Evolutionary conservation across 257 asterid genomes (phyloP).

Genomic region (Scutellaria minor): DNA sequence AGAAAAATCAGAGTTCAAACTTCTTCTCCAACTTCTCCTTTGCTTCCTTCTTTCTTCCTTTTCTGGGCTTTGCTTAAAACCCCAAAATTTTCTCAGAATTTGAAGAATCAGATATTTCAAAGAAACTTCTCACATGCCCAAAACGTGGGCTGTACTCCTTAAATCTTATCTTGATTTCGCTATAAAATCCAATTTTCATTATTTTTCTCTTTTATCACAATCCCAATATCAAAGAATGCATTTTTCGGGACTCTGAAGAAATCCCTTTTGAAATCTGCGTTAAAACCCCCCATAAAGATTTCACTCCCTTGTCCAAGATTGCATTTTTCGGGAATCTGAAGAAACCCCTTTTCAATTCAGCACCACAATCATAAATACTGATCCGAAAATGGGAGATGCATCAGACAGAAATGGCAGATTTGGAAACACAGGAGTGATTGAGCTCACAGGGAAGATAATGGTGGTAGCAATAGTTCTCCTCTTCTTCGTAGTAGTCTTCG

Average conservation of each 20-base stretch:
- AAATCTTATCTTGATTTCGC: slow-evolving; percentile 16
- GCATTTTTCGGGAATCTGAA: not conserved
- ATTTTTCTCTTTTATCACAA: not conserved
- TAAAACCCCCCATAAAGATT: not conserved
- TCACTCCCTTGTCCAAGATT: slow-evolving; percentile 15
- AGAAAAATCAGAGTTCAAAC: slow-evolving; percentile 27
- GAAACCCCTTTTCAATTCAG: slow-evolving; percentile 24
- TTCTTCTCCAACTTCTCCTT: slow-evolving; percentile 35
- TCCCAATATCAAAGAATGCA: slow-evolving; percentile 12
- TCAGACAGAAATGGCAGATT: slow-evolving; percentile 30
- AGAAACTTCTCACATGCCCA: slow-evolving; percentile 15
- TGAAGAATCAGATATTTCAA: slow-evolving; percentile 20
- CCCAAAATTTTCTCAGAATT: slow-evolving; percentile 24
- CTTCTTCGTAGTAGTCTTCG: slow-evolving; percentile 57
- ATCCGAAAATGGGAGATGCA: slow-evolving; percentile 53
- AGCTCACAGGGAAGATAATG: slow-evolving; percentile 73
- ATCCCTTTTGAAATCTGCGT: slow-evolving; percentile 8
- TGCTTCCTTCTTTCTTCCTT: slow-evolving; percentile 33
- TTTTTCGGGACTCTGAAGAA: slow-evolving; percentile 9
- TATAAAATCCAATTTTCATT: not conserved
- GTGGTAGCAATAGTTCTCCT: slow-evolving; percentile 62
- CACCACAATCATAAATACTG: not conserved
- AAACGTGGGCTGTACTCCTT: slow-evolving; percentile 30
- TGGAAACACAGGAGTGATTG: slow-evolving; percentile 52
- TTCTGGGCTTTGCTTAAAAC: slow-evolving; percentile 38